Base-by-base conservation (phyloP, 208 protist species). In the Leishmania mexicana region DNA sequence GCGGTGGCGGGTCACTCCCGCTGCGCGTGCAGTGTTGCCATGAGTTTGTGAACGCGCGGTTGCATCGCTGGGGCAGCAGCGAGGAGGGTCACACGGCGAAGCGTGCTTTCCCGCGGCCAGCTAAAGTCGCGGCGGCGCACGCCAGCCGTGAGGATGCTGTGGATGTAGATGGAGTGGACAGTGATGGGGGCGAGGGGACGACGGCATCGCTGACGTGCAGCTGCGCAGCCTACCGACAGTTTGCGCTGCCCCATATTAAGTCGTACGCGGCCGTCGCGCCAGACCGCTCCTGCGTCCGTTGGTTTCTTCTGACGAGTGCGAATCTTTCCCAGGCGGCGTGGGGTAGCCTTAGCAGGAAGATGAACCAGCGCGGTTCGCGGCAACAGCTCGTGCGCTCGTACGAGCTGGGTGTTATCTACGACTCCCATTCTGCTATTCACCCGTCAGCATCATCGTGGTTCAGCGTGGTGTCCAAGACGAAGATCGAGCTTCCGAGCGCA, bases 251-350 rank as follows among this genome's bases (percentile, higher is more conserved):
- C 11, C 95, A 98, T 88, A 88, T 98, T 64, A 98, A 98, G 85
- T 89, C 92, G 28, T 98, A 98, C 83, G 88, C 89, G 8, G 83
- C 85, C 47, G 42, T 92, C 35, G 42, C 71, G 28, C 76, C 72
- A 17, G 84, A 74, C 54, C 82, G 84, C 40, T 70, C 86, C 40
- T 40, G 75, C 45, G 24, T 96, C 35, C 84, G 86, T 47, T 98
- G 95, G 93, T 90, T 91, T 70, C 79, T 96, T 17, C 62, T 98
- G 35, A 98, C 95, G 24, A 96, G 92, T 78, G 89, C 91, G 3
- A 98, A 98, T 79, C 83, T 98, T 13, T 96, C 92, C 42, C 88
- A 96, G 79, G 94, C 94, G 40, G 96, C 96, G 35, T 97, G 94
- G 93, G 96, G 96, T 24, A 85, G 79, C 28, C 49, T 83, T 11